Evolutionary conservation across 805 yeast genomes (phyloP), one percentile per base, ranked within the genome.

Genomic region (Zygosaccharomyces siamensis): DNA sequence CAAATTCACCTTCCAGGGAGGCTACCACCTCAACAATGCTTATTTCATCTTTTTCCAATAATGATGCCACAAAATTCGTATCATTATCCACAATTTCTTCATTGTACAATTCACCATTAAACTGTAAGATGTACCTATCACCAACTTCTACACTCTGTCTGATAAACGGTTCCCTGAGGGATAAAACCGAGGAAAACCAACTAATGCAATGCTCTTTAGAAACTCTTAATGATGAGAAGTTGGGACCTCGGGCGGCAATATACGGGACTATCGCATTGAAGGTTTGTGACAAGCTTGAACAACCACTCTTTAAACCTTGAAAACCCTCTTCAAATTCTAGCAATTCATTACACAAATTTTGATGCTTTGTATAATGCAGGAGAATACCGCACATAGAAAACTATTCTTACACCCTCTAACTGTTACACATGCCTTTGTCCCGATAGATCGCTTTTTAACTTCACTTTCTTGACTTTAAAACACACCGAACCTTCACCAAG

Each of bases 51-150:
- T 46, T 47, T 10, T 54, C 44, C 27, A 86, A 61, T 27, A 58
- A 57, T 1, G 70, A 58, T 42, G 71, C 68, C 5, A 88, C 66
- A 54, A 64, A 84, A 3, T 64, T 71, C 0, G 95, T 81, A 64
- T 90, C 97, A 62, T 86, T 86, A 0, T 57, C 53, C 28, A 70
- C 55, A 20, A 84, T 75, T 32, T 76, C 84, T 1, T 63, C 55
- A 53, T 83, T 83, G 64, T 93, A 93, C 8, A 93, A 67, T 59
- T 93, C 97, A 0, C 99, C 99, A 63, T 95, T 93, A 68, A 85
- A 92, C 61, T 89, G 96, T 7, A 95, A 61, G 0, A 76, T 59
- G 43, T 60, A 73, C 56, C 71, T 54, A 40, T 68, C 57, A 8
- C 61, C 58, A 3, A 55, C 54, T 3, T 39, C 41, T 12, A 81